Evolutionary conservation across 2,329 filamentous ascomycete species (phyloP), one percentile per base, ranked within the genome.

Genomic region (Diplodia mutila): DNA sequence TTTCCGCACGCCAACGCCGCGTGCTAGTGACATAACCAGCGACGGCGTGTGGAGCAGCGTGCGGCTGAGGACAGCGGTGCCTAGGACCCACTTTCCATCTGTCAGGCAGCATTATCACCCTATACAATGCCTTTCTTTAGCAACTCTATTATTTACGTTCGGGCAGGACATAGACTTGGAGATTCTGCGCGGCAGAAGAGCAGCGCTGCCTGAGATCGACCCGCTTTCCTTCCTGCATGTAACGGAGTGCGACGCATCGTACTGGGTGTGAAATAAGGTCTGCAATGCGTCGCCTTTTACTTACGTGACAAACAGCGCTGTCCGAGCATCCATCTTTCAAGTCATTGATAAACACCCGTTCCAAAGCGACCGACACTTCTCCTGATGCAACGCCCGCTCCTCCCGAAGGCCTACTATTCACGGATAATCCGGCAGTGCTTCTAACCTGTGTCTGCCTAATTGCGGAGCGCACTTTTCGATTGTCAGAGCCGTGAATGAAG

Each of bases 41-140:
- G 18, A 18, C n/a, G n/a, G 7, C n/a, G 21, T n/a, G 27, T 37
- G 59, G 46, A 51, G 59, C 46, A 25, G 27, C 18, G n/a, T 51
- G 59, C 59, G 59, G 59, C 59, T 63, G 59, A 63, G 59, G 42
- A 25, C 18, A 8, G 25, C 42, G 39, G 23, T 23, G 59, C 29
- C 29, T 34, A 12, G 27, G 59, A 49, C 59, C 59, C 59, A 63
- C 59, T 51, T 29, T 9, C 6, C 12, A 14, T 25, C 39, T 5
- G 4, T 37, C 18, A 63, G 59, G 42, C 29, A 63, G 42, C 59
- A 51, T 51, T 63, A 7, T 21, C 49, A 18, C 25, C n/a, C 18
- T 46, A 18, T 46, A 42, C 39, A 16, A 42, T n/a, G 16, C 39
- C 14, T 42, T 16, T 42, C 14, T 8, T 42, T 14, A 18, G 29